phyloP scores from a whole-genome alignment of 495 filamentous ascomycete species.

The Lichina pygmaea region DNA sequence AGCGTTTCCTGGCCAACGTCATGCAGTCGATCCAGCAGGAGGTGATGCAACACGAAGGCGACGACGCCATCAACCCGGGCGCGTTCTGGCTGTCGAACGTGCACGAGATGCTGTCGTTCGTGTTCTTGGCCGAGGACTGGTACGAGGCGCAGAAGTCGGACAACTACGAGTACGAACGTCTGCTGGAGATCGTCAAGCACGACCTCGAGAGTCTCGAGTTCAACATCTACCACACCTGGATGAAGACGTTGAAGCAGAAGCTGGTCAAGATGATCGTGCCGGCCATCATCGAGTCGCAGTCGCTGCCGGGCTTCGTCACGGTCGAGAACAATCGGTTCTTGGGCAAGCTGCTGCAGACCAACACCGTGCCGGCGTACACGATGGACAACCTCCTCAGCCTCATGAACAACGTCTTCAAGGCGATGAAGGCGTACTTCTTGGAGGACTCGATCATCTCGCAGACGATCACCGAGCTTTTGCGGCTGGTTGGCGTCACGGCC shows the following conservation, averaged over 20 bases:
- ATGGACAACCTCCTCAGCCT: slow-evolving; percentile 97
- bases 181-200: slow-evolving; percentile 96
- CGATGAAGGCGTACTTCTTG: slow-evolving; percentile 93
- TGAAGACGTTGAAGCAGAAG: slow-evolving; percentile 99
- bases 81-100: slow-evolving; percentile 99
- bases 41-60: slow-evolving; percentile 94
- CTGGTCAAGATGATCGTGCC: slow-evolving; percentile 98
- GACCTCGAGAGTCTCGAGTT: slow-evolving; percentile 96
- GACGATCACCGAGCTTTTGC: slow-evolving; percentile 78
- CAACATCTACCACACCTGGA: slow-evolving; percentile 99
- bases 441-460: slow-evolving; percentile 91
- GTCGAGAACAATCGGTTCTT: slow-evolving; percentile 96
- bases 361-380: slow-evolving; percentile 74
- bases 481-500: slow-evolving; percentile 86
- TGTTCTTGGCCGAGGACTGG: slow-evolving; percentile 98
- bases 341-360: slow-evolving; percentile 77
- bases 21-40: slow-evolving; percentile 99
- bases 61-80: slow-evolving; percentile 89
- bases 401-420: slow-evolving; percentile 89
- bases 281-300: slow-evolving; percentile 96
- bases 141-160: slow-evolving; percentile 98
- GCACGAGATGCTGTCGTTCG: slow-evolving; percentile 98
- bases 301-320: slow-evolving; percentile 90
- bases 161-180: slow-evolving; percentile 94
- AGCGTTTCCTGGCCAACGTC: slow-evolving; percentile 94